Evolutionary conservation across 257 asterid genomes (phyloP).

Genomic region (Cruciata laevipes): DNA sequence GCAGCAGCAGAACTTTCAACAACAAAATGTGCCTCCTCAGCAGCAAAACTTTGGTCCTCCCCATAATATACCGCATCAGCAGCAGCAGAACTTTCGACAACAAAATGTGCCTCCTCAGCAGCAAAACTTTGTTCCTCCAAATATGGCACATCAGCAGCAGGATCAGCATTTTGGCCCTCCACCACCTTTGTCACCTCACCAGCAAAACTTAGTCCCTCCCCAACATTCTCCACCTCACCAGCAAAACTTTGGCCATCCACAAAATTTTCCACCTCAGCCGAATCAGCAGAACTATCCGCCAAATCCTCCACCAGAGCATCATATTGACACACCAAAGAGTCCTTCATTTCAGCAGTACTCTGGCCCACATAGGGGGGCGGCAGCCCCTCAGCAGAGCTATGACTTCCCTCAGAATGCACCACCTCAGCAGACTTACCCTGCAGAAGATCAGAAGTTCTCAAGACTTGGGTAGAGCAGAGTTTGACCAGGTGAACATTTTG

Average conservation of each 20-base stretch:
- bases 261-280: conserved; percentile 8
- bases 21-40: conserved; percentile 9
- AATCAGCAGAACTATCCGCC: conserved; percentile 19
- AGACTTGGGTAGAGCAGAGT: conserved; percentile 15
- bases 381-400: conserved; percentile 17
- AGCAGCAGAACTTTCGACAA: conserved; percentile 22
- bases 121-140: conserved; percentile 15
- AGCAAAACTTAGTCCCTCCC: conserved; percentile 16
- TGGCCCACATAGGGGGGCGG: conserved; percentile 16
- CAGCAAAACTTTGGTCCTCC: conserved; percentile 18
- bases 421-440: conserved; percentile 21
- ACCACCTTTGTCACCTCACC: conserved; percentile 16
- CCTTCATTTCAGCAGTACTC: conserved; percentile 14
- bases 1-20: conserved; percentile 18
- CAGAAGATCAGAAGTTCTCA: conserved; percentile 9
- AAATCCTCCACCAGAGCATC: conserved; percentile 14
- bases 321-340: conserved; percentile 13
- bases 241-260: conserved; percentile 22
- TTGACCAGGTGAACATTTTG: conserved; percentile 12
- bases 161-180: conserved; percentile 20
- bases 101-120: conserved; percentile 19
- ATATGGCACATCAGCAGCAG: not conserved
- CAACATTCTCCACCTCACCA: conserved; percentile 16
- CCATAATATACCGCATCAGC: not conserved
- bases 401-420: conserved; percentile 29